Base-by-base conservation (phyloP, 768 basidiomycete species). In the Daedaleopsis sinensis region DNA sequence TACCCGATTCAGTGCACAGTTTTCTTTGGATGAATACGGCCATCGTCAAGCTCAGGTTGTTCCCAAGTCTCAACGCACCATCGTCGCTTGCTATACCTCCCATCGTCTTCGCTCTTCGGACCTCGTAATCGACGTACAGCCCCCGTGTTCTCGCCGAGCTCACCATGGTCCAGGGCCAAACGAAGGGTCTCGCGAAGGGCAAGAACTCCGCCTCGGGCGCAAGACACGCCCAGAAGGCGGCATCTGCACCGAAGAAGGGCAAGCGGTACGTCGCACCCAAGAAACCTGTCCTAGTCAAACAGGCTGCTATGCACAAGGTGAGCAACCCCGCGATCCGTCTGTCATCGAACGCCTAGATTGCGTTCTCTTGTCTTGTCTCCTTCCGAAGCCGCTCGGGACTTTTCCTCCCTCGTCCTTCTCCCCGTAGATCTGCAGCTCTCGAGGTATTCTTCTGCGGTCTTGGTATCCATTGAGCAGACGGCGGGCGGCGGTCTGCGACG, bases 91-190 rank as follows among this genome's bases (percentile, higher is more conserved):
- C 15, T 2, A n/a, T 13, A 35, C 37, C 32, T 44, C 12, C 35
- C 52, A 7, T 42, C 42, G 52, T 4, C 47, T 16, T 15, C 19
- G 21, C 44, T 10, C 18, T 21, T 10, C 37, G 18, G 49, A 35
- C n/a, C 38, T 57, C 52, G 38, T 36, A 23, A 56, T 47, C 21
- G 27, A 5, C 27, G 21, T 47, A 53, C 37, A 27, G 44, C 16
- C 37, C 48, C 56, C 52, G 10, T 18, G n/a, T 38, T 53, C 21
- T 42, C 52, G 32, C 52, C 21, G 36, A 38, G 21, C 36, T 23
- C 21, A 27, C 24, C 21, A 93, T 95, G 93, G 91, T 85, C 11
- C 94, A 96, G 80, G 93, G 93, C 58, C 87, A 85, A 65, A 85
- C 86, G n/a, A 95, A 94, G 74, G 88, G 88, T n/a, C 78, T 91